Base-by-base conservation (phyloP, 2,329 filamentous ascomycete genomes). In the Sporothrix globosa region DNA sequence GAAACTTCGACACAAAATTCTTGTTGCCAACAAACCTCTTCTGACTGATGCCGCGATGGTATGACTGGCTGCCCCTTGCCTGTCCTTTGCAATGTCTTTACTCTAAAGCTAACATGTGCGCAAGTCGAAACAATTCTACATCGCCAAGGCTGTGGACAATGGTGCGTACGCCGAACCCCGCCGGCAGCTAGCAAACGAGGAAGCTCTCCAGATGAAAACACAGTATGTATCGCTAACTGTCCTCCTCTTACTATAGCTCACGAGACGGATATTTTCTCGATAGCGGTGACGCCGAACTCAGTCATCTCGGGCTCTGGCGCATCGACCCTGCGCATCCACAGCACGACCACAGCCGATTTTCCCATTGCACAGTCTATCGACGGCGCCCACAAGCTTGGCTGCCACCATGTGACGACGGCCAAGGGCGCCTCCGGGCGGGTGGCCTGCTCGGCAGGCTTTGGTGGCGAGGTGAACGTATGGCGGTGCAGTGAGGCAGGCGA, bases 81-180 rank as follows among this genome's bases (percentile, higher is more conserved):
- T 2, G 27, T 13, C 6, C 9, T 17, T 4, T 46, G n/a, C 52
- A 30, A 9, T 14, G 4, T 46, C 44, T 50, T 21, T 48, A 7
- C 19, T 14, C 7, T 24, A 27, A 21, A 24, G 34, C 70, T 71
- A 54, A 71, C 68, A 21, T n/a, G 50, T 21, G 5, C n/a, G 19
- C 71, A 1, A 97, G 96, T 99, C 96, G 70, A 98, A 98, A 84
- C 96, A 98, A 90, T 99, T 97, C 80, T 87, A 99, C 73, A 96
- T 95, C 77, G 91, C 91, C 75, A 92, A 97, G 80, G 95, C 93
- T 56, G 88, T 97, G 79, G 92, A 97, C 79, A 88, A 93, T 83
- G 93, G 92, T 92, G 79, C 13, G 46, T n/a, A 11, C 39, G 21
- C 39, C 13, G 54, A 24, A 69, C 66, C 69, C 72, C 70, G 54